These are phyloP conservation scores for Hymenoscyphus linearis DNA, from an alignment of 2,329 filamentous ascomycete genomes.

Conservation along the genomic window DNA sequence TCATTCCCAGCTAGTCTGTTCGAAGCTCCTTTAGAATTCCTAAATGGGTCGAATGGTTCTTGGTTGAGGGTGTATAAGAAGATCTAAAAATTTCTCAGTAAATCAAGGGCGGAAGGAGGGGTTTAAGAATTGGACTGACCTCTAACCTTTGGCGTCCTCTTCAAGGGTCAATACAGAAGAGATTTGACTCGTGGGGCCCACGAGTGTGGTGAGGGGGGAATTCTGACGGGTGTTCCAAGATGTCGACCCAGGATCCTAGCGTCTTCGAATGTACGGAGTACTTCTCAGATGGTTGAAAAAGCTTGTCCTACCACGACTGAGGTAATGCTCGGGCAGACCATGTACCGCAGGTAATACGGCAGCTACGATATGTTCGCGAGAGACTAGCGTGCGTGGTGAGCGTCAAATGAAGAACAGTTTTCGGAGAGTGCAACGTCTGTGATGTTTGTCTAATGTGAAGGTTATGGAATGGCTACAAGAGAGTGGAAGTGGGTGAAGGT, in stretches of 20 bases:
- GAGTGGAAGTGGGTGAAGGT: background rate
- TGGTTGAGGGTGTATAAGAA: background rate
- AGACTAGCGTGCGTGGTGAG: conserved; percentile 25
- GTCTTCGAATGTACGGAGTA: background rate
- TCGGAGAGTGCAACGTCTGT: conserved; percentile 22
- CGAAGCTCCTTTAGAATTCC: conserved; percentile 5
- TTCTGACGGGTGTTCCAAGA: background rate
- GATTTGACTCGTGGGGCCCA: background rate
- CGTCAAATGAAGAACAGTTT: conserved; percentile 20
- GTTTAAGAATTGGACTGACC: conserved; percentile 1
- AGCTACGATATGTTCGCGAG: conserved; percentile 26
- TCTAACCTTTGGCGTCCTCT: background rate
- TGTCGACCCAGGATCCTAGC: conserved; percentile 4
- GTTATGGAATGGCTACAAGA: background rate
- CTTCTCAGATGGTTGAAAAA: conserved; percentile 11
- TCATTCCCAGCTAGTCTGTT: conserved; percentile 15
- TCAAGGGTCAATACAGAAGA: background rate
- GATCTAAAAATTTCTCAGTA: conserved; percentile 1
- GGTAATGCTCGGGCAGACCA: conserved; percentile 22
- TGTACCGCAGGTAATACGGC: conserved; percentile 29
- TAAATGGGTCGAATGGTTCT: background rate
- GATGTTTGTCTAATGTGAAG: conserved; percentile 3
- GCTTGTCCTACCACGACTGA: conserved; percentile 21
- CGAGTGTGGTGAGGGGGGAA: background rate
- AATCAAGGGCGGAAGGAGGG: conserved; percentile 1